A percentile compares a stretch with the other conserved stretches of the same genome.
phyloP scores from a whole-genome alignment of 2,329 filamentous ascomycete species.

The Colletotrichum spaethianum region DNA sequence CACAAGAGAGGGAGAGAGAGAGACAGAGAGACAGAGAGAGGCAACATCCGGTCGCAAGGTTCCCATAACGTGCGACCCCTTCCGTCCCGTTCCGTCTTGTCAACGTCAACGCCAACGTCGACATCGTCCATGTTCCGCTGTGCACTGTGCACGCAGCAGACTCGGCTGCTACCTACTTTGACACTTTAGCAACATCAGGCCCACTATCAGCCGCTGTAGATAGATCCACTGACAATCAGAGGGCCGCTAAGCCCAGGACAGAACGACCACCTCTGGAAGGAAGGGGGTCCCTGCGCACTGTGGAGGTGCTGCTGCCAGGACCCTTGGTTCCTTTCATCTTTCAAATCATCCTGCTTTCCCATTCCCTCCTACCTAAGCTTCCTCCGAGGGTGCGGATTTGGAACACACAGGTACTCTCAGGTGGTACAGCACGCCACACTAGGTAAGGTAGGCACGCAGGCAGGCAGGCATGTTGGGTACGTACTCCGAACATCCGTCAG shows the following conservation, averaged over 20 bases:
- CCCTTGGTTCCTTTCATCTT: background rate
- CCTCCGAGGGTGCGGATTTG: no score
- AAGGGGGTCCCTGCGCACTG: conserved; percentile 12
- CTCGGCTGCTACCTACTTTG: conserved; percentile 9
- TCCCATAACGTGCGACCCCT: conserved; percentile 17
- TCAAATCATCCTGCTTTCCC: background rate
- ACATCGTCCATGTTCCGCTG: background rate
- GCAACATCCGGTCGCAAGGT: background rate
- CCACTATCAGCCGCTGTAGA: conserved; percentile 34
- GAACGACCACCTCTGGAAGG: conserved; percentile 9
- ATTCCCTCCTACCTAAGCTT: background rate
- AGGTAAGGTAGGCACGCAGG: background rate
- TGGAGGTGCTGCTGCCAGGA: conserved; percentile 15
- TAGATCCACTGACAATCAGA: conserved; percentile 11
- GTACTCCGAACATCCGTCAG: background rate
- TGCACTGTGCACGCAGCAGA: conserved; percentile 27
- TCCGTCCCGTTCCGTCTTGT: conserved; percentile 12
- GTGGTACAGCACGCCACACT: no score
- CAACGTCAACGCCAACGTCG: conserved; percentile 1
- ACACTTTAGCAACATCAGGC: background rate
- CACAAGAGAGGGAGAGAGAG: background rate
- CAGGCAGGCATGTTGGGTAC: background rate
- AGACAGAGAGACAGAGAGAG: background rate
- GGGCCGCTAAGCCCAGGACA: conserved; percentile 8
- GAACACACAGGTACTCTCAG: no score